Evolutionary conservation across 2,329 filamentous ascomycete genomes (phyloP), one percentile per base, ranked within the genome.

Genomic region (Coniella vitis): DNA sequence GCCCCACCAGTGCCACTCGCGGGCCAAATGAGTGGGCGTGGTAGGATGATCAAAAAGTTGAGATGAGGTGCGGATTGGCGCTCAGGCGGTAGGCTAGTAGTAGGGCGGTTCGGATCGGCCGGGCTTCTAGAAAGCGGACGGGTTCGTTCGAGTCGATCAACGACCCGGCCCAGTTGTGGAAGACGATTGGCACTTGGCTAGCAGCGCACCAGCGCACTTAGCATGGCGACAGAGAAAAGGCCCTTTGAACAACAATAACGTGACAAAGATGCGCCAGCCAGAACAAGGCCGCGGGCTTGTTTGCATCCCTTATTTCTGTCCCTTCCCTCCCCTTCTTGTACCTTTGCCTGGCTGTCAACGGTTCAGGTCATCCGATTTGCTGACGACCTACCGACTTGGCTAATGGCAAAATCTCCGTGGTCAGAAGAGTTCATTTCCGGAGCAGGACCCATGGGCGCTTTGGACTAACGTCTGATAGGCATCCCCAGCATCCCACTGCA

Each of bases 371-470:
- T 29, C 5, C 25, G 5, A 29, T 29, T 29, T 29, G 25, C 25
- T 29, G 25, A 29, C 25, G 25, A 10, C 25, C 32, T 47, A 45
- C 48, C 51, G 47, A 29, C 41, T 51, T 22, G 37, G 40, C 38
- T 20, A 21, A 31, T 42, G 17, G 43, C 21, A 41, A 49, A 47
- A 53, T 47, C 51, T 51, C 51, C 51, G 44, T 38, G 34, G 42
- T 31, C 34, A 38, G 43, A 22, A 42, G 34, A 47, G 43, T 50
- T n/a, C 51, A 53, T 53, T 44, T 53, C 51, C 51, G 51, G 51
- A 14, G 10, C 36, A 45, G 44, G 38, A 20, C 25, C 47, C 51
- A 48, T 39, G 45, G 37, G 36, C 47, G 17, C 20, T 29, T 17
- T 19, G n/a, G n/a, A 29, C 36, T 16, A 10, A 21, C 31, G 2